These are phyloP conservation scores for Avena sativa DNA, from an alignment of 176 grass and related monocot genomes.

Conservation along the genomic window DNA sequence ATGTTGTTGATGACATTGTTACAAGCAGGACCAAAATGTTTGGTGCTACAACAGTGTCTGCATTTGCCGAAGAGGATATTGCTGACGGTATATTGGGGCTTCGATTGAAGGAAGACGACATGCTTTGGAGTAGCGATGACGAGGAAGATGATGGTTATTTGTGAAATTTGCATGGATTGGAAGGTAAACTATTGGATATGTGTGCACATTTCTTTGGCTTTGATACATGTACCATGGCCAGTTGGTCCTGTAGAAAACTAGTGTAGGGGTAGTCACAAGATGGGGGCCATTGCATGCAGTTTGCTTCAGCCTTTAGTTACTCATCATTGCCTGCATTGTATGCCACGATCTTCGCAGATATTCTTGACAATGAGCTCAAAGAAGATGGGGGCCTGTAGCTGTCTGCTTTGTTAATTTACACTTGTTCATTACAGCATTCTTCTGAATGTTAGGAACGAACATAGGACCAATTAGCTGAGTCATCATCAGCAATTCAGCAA, in stretches of 20 bases:
- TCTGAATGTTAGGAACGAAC: background rate
- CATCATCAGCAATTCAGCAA: background rate
- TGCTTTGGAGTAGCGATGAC: constrained; percentile 58
- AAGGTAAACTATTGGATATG: constrained; percentile 28
- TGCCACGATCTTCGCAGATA: background rate
- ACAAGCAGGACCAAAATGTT: constrained; percentile 42
- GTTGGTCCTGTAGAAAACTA: background rate
- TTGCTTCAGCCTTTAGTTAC: background rate
- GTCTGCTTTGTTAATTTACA: background rate
- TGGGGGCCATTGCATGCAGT: background rate
- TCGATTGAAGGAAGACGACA: constrained; percentile 4
- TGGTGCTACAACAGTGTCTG: constrained; percentile 44
- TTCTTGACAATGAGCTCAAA: constrained; percentile 13
- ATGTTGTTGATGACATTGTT: constrained; percentile 56
- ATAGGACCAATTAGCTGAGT: background rate
- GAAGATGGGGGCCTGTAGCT: background rate
- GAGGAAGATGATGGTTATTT: constrained; percentile 64
- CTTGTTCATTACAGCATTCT: background rate
- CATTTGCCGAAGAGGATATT: constrained; percentile 61
- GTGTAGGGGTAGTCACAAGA: background rate
- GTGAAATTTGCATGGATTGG: constrained; percentile 35
- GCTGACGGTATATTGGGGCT: constrained; percentile 51
- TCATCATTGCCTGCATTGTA: background rate
- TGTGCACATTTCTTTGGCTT: background rate
- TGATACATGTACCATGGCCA: constrained; percentile 12